Evolutionary conservation across 176 grass and related monocot species (phyloP), one percentile per base, ranked within the genome.

Genomic region (Cenchrus purpureus): DNA sequence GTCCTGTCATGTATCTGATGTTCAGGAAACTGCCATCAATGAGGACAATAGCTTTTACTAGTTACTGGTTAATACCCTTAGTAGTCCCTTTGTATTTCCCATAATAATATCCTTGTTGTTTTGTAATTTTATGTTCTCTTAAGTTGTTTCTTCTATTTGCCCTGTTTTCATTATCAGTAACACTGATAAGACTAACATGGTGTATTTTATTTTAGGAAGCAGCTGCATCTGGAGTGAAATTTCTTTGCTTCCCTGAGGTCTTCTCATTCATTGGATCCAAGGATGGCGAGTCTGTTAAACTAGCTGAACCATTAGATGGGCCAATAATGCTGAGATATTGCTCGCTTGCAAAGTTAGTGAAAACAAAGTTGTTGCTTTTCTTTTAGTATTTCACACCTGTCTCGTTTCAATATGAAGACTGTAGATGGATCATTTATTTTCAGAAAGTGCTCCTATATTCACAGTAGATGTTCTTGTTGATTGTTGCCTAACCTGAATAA

Each of bases 291-390:
- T 87, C 96, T 77, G 73, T 95, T 85, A 85, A 90, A 66, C 88
- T 95, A 73, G 93, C 91, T 25, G 91, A 98, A 87, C 89, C 92
- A 79, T 81, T 95, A 72, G 85, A 98, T 85, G 96, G 96, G n/a
- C 87, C 91, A 68, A 90, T 85, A 87, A 98, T 98, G 93, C 89
- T 92, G 80, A 93, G 89, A 95, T 98, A 98, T 76, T 94, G 93
- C 73, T 90, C 93, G 48, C 91, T 98, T 85, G 96, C 93, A 89
- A 91, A 92, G 96, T 98, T 73, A 90, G 84, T 73, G 43, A 72
- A 48, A 86, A 55, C 44, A 45, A 59, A 73, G 1, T 60, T 86
- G 14, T 65, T 83, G 10, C 43, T 65, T 88, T 66, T 72, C 10
- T 56, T 45, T 81, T 48, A 74, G 37, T 52, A 67, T 52, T 88